Evolutionary conservation across 2,329 filamentous ascomycete genomes (phyloP).

Genomic region (Dothidotthia symphoricarpi): DNA sequence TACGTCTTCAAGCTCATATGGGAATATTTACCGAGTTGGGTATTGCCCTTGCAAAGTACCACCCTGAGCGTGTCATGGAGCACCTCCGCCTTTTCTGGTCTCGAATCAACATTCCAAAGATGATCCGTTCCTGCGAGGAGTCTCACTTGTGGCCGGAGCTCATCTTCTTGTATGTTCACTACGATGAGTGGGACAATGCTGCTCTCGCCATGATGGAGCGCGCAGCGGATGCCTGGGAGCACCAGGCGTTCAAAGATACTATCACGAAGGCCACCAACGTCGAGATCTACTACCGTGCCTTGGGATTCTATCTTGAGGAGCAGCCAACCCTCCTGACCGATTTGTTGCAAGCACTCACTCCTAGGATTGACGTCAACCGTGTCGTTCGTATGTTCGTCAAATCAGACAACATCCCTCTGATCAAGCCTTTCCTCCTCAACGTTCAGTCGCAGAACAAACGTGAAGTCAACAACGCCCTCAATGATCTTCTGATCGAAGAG

Average conservation of each 20-base stretch:
- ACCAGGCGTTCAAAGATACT: slow-evolving; percentile 99
- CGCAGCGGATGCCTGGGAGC: slow-evolving; percentile 96
- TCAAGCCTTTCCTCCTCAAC: slow-evolving; percentile 97
- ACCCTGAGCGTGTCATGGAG: slow-evolving; percentile 95
- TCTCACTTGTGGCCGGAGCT: slow-evolving; percentile 96
- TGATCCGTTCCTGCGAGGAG: slow-evolving; percentile 90
- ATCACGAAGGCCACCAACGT: slow-evolving; percentile 96
- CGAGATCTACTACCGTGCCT: slow-evolving; percentile 96
- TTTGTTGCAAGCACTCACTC: slow-evolving; percentile 84
- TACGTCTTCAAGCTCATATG: too few species aligned
- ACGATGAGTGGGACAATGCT: slow-evolving; percentile 97
- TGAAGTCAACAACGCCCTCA: slow-evolving; percentile 95
- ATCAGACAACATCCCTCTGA: slow-evolving; percentile 94
- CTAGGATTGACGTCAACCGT: slow-evolving; percentile 94
- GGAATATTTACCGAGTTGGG: slow-evolving; percentile 94
- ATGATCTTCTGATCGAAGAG: slow-evolving; percentile 95
- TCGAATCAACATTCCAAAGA: slow-evolving; percentile 95
- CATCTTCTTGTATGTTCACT: slow-evolving; percentile 97
- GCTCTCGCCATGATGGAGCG: slow-evolving; percentile 97
- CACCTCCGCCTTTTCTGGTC: slow-evolving; percentile 99
- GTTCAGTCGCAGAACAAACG: slow-evolving; percentile 98
- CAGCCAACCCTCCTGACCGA: slow-evolving; percentile 96
- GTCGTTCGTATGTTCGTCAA: slow-evolving; percentile 99
- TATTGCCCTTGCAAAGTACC: slow-evolving; percentile 89
- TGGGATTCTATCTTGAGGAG: slow-evolving; percentile 97